phyloP scores from a whole-genome alignment of 75 land plant species.

The Picea glauca region DNA sequence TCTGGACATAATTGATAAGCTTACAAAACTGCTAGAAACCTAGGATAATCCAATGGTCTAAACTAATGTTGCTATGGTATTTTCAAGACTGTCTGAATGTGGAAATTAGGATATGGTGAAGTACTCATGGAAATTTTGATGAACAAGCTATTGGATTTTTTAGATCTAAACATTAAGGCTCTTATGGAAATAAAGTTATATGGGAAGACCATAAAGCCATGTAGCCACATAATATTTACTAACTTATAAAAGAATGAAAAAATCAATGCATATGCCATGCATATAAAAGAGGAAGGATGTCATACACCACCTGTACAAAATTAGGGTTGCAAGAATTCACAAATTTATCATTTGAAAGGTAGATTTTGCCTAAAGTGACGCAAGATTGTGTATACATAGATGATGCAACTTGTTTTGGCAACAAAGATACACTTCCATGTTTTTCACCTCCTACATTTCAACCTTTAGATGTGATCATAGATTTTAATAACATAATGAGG shows the following conservation, averaged over 20 bases:
- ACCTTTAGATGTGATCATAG: conserved; percentile 13
- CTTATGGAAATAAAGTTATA: not conserved
- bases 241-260: not conserved
- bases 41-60: too few species aligned
- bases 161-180: not conserved
- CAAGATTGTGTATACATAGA: conserved; percentile 59
- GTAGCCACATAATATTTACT: not conserved
- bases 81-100: too few species aligned
- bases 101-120: too few species aligned
- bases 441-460: not conserved
- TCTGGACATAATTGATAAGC: too few species aligned
- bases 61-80: too few species aligned
- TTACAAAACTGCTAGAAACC: too few species aligned
- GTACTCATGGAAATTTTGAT: too few species aligned
- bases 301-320: conserved; percentile 63
- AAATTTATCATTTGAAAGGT: conserved; percentile 70
- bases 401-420: conserved; percentile 9
- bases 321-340: conserved; percentile 83
- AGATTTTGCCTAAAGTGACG: conserved; percentile 82
- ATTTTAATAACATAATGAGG: conserved; percentile 20
- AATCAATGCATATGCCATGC: conserved; percentile 5
- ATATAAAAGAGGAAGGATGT: too few species aligned
- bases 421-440: not conserved
- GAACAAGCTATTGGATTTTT: too few species aligned
- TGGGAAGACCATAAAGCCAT: too few species aligned